Conservation (phyloP, 805 yeast species). For the Priceomyces haplophilus region DNA sequence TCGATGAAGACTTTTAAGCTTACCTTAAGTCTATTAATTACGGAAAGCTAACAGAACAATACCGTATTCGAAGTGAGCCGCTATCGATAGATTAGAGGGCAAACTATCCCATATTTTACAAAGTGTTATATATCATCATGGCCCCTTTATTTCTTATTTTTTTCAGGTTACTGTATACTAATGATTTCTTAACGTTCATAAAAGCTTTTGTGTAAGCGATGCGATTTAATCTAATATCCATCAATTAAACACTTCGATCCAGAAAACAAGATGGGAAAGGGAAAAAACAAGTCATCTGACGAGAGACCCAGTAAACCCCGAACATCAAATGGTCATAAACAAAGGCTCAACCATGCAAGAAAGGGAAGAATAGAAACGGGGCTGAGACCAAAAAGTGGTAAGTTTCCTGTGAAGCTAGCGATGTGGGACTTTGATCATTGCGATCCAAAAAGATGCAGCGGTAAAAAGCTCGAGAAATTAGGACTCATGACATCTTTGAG, state of each 20-base stretch:
- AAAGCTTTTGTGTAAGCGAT: background rate
- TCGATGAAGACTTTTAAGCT: slow-evolving; percentile 87
- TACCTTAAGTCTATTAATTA: background rate
- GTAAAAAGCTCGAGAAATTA: slow-evolving; percentile 85
- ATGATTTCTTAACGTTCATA: background rate
- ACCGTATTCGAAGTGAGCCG: background rate
- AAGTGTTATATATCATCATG: background rate
- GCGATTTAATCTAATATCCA: background rate
- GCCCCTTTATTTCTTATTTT: slow-evolving; percentile 1
- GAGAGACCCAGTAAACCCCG: slow-evolving; percentile 31
- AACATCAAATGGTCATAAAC: slow-evolving; percentile 56
- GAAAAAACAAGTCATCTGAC: slow-evolving; percentile 51
- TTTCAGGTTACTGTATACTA: background rate
- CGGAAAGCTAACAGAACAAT: background rate
- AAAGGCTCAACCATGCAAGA: slow-evolving; percentile 50
- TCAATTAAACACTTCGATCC: background rate
- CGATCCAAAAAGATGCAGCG: slow-evolving; percentile 96
- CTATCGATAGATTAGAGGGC: background rate
- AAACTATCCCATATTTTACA: no score
- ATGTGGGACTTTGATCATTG: slow-evolving; percentile 99
- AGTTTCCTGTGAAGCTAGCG: slow-evolving; percentile 80
- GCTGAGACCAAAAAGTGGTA: slow-evolving; percentile 18
- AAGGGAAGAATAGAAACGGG: slow-evolving; percentile 35
- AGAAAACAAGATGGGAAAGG: slow-evolving; percentile 45
- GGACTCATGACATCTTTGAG: slow-evolving; percentile 77